Evolutionary conservation across 306 rosid species (phyloP).

Genomic region (Prunus persica): DNA sequence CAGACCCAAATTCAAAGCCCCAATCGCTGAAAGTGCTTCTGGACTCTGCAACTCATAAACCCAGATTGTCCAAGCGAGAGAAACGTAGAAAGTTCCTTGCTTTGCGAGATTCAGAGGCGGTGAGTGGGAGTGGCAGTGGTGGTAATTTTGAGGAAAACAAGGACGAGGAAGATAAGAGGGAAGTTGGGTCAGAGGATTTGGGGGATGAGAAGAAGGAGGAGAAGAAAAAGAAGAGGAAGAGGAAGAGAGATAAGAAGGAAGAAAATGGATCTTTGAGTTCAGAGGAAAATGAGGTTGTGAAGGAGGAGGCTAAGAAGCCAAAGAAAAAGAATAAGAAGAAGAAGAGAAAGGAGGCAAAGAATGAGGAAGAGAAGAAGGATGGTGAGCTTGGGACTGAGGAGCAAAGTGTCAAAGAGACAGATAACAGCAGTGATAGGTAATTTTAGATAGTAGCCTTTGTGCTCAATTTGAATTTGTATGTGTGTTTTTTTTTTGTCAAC

Average conservation of each 20-base stretch:
- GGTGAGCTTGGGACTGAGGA: slow-evolving; percentile 31
- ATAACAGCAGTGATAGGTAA: slow-evolving; percentile 45
- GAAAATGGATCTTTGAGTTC: slow-evolving; percentile 12
- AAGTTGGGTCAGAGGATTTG: slow-evolving; percentile 25
- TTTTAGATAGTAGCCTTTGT: not conserved
- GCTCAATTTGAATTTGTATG: not conserved
- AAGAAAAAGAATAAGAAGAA: slow-evolving; percentile 26
- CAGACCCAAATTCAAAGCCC: slow-evolving; percentile 15
- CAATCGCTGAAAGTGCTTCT: slow-evolving; percentile 44
- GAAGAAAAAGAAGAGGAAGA: slow-evolving; percentile 13
- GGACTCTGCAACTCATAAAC: slow-evolving; percentile 36
- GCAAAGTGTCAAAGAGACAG: slow-evolving; percentile 27
- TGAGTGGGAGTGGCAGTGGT: slow-evolving; percentile 18
- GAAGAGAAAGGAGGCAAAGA: slow-evolving; percentile 26
- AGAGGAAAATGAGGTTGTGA: slow-evolving; percentile 31
- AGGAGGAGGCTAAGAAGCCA: slow-evolving; percentile 22
- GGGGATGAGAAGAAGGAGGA: slow-evolving; percentile 20
- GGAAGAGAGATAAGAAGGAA: slow-evolving; percentile 19
- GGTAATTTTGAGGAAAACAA: slow-evolving; percentile 7
- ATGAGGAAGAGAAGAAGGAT: slow-evolving; percentile 25
- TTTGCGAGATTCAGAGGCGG: slow-evolving; percentile 19
- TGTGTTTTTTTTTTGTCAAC: not conserved
- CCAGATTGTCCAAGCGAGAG: slow-evolving; percentile 70
- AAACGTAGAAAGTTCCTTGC: slow-evolving; percentile 50
- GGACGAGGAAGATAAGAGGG: slow-evolving; percentile 19